Conservation (phyloP, 2,329 filamentous ascomycete species). For the Nigrospora oryzae region DNA sequence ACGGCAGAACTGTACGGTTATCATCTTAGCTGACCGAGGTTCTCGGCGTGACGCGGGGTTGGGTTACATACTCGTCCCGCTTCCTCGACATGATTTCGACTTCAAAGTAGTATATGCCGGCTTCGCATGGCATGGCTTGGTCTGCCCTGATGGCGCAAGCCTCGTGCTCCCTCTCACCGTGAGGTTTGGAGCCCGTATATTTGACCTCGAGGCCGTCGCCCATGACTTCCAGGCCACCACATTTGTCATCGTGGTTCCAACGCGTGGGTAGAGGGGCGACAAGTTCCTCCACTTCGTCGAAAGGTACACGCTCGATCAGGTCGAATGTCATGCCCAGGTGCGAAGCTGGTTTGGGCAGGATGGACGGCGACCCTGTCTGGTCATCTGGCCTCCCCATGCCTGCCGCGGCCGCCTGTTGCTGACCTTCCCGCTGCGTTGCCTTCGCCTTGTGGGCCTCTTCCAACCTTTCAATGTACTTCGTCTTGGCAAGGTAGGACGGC, state of each 20-base stretch:
- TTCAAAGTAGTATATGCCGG: slow-evolving; percentile 94
- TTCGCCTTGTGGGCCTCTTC: slow-evolving; percentile 61
- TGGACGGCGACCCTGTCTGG: slow-evolving; percentile 32
- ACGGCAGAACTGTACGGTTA: slow-evolving; percentile 44
- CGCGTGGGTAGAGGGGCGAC: slow-evolving; percentile 66
- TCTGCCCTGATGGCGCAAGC: slow-evolving; percentile 77
- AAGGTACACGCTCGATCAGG: slow-evolving; percentile 67
- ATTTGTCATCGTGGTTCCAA: slow-evolving; percentile 78
- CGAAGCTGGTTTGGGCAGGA: slow-evolving; percentile 46
- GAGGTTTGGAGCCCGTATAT: slow-evolving; percentile 37
- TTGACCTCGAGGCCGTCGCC: slow-evolving; percentile 67
- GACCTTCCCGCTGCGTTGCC: slow-evolving; percentile 38
- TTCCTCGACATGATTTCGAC: slow-evolving; percentile 43
- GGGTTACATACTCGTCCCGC: slow-evolving; percentile 42
- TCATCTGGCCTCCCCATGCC: slow-evolving; percentile 5
- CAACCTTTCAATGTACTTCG: slow-evolving; percentile 69
- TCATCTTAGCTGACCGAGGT: neutral
- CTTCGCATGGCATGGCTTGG: slow-evolving; percentile 78
- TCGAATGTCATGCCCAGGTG: slow-evolving; percentile 78
- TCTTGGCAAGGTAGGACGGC: slow-evolving; percentile 74
- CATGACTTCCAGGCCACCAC: slow-evolving; percentile 62
- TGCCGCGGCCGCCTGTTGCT: slow-evolving; percentile 34
- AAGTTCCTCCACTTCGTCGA: slow-evolving; percentile 47
- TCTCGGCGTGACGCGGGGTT: neutral
- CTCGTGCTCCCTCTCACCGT: slow-evolving; percentile 56